phyloP scores from a whole-genome alignment of 257 asterid genomes.

The Mitragyna speciosa region DNA sequence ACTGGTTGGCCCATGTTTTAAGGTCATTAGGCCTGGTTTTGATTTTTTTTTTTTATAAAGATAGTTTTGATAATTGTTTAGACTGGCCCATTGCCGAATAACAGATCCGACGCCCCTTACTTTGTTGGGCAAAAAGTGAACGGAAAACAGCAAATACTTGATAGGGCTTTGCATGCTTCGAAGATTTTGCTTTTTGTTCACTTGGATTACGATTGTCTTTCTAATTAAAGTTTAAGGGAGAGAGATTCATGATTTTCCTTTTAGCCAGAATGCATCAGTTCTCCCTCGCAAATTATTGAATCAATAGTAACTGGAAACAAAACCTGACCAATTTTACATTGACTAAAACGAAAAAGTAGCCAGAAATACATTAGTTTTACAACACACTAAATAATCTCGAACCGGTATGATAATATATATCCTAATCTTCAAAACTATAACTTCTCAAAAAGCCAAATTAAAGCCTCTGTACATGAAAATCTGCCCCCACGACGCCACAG shows the following conservation, averaged over 20 bases:
- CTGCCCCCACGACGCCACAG: not conserved
- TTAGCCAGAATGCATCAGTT: too few relatives aligned
- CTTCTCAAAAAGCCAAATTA: not conserved
- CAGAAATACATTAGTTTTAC: too few relatives aligned
- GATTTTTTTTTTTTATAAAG: too few relatives aligned
- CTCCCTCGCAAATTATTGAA: not conserved
- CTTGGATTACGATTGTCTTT: too few relatives aligned
- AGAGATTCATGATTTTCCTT: too few relatives aligned
- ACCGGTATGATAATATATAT: too few relatives aligned
- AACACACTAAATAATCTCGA: not conserved
- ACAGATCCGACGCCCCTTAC: not conserved
- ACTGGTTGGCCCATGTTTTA: not conserved
- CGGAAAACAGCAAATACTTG: too few relatives aligned
- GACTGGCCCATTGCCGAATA: not conserved
- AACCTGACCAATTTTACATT: not conserved
- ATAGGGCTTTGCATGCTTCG: not conserved
- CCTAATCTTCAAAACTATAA: not conserved
- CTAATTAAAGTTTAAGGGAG: not conserved
- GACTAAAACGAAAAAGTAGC: not conserved
- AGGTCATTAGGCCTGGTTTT: not conserved
- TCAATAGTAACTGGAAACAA: not conserved
- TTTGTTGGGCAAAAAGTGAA: too few relatives aligned
- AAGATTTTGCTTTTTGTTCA: too few relatives aligned
- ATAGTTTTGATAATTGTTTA: too few relatives aligned
- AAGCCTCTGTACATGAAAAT: slow-evolving; percentile 14